Percentiles rank a stretch among this genome's conserved stretches.
Conservation (phyloP, 1,284 basidiomycete genomes). For the Puccinia novopanici region DNA sequence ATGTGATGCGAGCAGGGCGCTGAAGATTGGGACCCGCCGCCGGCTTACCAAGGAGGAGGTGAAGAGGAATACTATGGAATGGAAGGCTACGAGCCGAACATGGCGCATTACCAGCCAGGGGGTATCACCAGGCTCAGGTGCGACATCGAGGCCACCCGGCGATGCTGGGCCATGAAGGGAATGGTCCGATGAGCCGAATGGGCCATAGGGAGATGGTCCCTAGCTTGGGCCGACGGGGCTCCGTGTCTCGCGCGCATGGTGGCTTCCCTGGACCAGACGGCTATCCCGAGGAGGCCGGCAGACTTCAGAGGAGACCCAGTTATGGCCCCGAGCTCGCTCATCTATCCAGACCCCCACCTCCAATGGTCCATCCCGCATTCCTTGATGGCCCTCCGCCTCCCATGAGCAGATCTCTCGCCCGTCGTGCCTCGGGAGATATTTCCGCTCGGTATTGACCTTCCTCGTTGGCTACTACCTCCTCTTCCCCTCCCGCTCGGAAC, state of each 20-base stretch:
- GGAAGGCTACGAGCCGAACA: constrained; percentile 8
- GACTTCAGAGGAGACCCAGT: constrained; percentile 17
- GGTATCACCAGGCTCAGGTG: background rate
- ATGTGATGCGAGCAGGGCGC: background rate
- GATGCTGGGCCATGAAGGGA: background rate
- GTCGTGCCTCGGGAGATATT: constrained; percentile 11
- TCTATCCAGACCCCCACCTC: background rate
- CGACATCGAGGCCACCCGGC: background rate
- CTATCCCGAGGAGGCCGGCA: background rate
- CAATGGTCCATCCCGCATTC: constrained; percentile 1
- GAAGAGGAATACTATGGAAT: background rate
- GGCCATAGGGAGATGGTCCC: constrained; percentile 7
- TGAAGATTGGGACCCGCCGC: constrained; percentile 47
- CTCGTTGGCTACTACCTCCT: background rate
- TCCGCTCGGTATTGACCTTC: background rate
- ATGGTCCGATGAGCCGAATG: background rate
- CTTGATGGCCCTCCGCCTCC: background rate
- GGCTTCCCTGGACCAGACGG: background rate
- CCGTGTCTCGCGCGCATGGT: background rate
- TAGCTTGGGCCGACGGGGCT: constrained; percentile 1
- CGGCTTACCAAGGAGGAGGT: constrained; percentile 40
- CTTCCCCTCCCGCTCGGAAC: background rate
- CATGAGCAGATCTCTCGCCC: background rate
- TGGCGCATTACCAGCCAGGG: background rate
- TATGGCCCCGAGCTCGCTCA: background rate